Base-by-base conservation (phyloP, 495 filamentous ascomycete genomes). In the Xylaria bambusicola region DNA sequence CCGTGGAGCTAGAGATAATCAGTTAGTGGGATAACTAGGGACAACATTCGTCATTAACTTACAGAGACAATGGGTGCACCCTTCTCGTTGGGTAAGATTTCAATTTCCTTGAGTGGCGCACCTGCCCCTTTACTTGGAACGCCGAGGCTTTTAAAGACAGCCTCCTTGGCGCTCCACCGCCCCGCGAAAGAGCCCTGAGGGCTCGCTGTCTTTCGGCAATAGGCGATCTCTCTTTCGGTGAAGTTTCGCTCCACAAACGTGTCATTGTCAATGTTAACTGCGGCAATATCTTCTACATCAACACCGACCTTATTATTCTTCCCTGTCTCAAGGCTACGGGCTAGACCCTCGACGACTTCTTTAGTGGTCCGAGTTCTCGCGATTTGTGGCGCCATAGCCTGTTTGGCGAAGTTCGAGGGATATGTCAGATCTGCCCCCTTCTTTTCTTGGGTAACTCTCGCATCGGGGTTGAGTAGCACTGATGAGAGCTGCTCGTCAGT, bases 171-270 rank as follows among this genome's bases (percentile, higher is more conserved):
- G 63, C 86, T 91, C 94, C 94, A 99, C 56, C 91, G 84, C 15
- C 94, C 94, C 0, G 94, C 89, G 75, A 96, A 97, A 40, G 88
- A 90, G 47, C 91, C 86, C 65, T 91, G 90, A 1, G 92, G 86
- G 63, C 79, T 82, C 1, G 67, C 73, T 26, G 91, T 90, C 69
- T 88, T 86, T 51, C 77, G 82, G 79, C 95, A 98, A 75, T 97
- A 96, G 51, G 83, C 82, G 65, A 90, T 85, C 77, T 99, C 94
- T 21, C 73, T 75, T 17, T 78, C 70, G 2, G 93, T 97, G 76
- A 98, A 99, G 75, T 99, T 99, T 48, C 94, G 88, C 65, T 95
- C 87, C 41, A 99, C 73, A 70, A 99, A 99, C 5, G 89, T 97
- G 26, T 93, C 88, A 63, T 97, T 99, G 44, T 90, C 85, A 56